Percentiles rank a stretch among this genome's conserved stretches.
Evolutionary conservation across 2,329 filamentous ascomycete species (phyloP).

Genomic region (Orbilia javanica): DNA sequence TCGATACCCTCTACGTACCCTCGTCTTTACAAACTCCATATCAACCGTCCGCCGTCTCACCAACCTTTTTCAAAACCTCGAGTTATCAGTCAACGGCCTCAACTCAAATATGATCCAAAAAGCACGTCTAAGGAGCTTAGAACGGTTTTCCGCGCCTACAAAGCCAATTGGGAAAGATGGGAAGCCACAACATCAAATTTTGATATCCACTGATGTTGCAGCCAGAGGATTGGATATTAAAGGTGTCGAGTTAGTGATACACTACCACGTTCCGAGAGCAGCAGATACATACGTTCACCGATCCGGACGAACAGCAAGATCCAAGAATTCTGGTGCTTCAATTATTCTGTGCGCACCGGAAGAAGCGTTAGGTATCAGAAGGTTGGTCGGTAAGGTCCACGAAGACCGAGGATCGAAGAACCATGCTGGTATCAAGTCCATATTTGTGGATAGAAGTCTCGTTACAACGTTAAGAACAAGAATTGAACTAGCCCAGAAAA

Average conservation of each 20-base stretch:
- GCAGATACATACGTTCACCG: constrained; percentile 96
- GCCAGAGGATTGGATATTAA: constrained; percentile 94
- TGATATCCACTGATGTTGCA: constrained; percentile 93
- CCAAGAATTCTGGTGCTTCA: constrained; percentile 80
- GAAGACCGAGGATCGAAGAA: constrained; percentile 66
- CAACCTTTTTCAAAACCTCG: constrained; percentile 84
- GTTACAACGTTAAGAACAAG: constrained; percentile 81
- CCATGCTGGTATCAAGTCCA: constrained; percentile 74
- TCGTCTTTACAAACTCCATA: constrained; percentile 97
- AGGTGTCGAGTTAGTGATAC: constrained; percentile 86
- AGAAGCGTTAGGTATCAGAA: constrained; percentile 84
- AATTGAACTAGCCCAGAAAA: constrained; percentile 83
- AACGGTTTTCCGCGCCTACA: constrained; percentile 78
- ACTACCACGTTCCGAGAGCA: constrained; percentile 92
- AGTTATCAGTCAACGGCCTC: constrained; percentile 76
- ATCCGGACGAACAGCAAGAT: constrained; percentile 92
- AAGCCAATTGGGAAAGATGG: constrained; percentile 61
- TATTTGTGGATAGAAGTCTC: constrained; percentile 85
- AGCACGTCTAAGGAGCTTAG: constrained; percentile 89
- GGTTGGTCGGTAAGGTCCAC: constrained; percentile 90
- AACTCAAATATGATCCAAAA: constrained; percentile 98
- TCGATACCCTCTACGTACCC: constrained; percentile 82
- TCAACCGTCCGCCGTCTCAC: constrained; percentile 87
- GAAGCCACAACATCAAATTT: constrained; percentile 72
- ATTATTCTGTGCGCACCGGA: constrained; percentile 91